Conservation (phyloP, 1,139 yeast species). For the Sporopachydermia cereana region DNA sequence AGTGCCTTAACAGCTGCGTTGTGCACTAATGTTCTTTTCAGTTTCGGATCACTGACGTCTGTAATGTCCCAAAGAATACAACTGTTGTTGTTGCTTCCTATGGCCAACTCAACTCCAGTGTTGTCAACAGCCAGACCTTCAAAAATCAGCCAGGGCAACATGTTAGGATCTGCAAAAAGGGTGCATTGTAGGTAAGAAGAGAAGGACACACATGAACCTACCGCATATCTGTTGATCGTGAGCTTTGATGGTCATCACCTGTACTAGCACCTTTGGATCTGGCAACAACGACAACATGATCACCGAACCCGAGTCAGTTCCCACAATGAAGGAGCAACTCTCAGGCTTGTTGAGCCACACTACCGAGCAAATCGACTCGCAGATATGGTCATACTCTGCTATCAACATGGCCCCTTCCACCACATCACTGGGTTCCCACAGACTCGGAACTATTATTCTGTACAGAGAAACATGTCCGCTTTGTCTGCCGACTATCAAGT, state of each 20-base stretch:
- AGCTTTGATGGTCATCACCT: background rate
- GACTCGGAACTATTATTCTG: background rate
- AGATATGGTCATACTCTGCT: background rate
- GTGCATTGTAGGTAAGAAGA: too few species aligned
- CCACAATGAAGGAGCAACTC: background rate
- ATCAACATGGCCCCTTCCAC: background rate
- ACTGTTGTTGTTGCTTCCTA: conserved; percentile 23
- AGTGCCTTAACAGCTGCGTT: conserved; percentile 44
- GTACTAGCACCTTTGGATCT: background rate
- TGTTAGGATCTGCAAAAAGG: background rate
- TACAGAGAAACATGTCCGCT: conserved; percentile 12
- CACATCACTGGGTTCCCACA: background rate
- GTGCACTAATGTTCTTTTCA: conserved; percentile 17
- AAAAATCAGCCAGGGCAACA: background rate
- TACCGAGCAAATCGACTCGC: background rate
- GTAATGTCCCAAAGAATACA: conserved; percentile 21
- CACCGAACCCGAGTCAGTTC: conserved; percentile 11
- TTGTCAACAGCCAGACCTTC: conserved; percentile 22
- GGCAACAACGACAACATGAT: conserved; percentile 19
- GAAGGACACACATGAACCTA: too few species aligned
- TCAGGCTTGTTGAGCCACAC: background rate
- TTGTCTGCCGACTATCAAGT: conserved; percentile 41
- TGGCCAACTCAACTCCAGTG: conserved; percentile 19
- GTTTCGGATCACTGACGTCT: conserved; percentile 11
- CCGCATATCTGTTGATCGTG: conserved; percentile 5